Percentiles rank a stretch among this genome's conserved stretches.
These are phyloP conservation scores for Amborella trichopoda DNA, from an alignment of 164 flowering plant species.

Conservation along the genomic window DNA sequence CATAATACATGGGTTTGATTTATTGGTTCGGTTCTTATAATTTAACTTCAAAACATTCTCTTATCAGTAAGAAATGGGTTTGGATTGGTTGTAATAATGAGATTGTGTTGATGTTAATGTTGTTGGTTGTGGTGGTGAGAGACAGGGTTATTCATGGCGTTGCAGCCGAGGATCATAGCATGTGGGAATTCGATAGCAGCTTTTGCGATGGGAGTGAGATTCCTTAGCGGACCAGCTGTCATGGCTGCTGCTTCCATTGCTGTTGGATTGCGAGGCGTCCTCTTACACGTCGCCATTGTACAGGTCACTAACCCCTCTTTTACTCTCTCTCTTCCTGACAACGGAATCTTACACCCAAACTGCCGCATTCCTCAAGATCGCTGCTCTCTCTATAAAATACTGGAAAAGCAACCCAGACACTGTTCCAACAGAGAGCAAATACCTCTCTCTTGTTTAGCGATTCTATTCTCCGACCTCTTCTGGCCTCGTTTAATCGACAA, in stretches of 20 bases:
- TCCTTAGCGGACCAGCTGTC: conserved; percentile 93
- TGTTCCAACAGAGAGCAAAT: no score
- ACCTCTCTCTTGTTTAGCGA: no score
- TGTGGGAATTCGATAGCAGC: conserved; percentile 85
- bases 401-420: no score
- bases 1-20: neutral
- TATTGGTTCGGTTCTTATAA: neutral
- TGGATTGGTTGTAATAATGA: neutral
- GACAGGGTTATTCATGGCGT: conserved; percentile 94
- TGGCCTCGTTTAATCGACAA: no score
- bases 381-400: no score
- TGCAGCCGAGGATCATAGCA: conserved; percentile 96
- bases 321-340: conserved; percentile 5
- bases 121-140: conserved; percentile 4
- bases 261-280: conserved; percentile 71
- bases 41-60: neutral
- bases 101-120: neutral
- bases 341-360: conserved; percentile 6
- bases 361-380: no score
- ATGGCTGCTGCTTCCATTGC: conserved; percentile 92
- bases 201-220: conserved; percentile 89
- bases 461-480: no score
- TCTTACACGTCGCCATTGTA: conserved; percentile 78
- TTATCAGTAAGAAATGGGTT: neutral
- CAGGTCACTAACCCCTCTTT: conserved; percentile 36